Base-by-base conservation (phyloP, 768 basidiomycete genomes). In the Naganishia vishniacii region DNA sequence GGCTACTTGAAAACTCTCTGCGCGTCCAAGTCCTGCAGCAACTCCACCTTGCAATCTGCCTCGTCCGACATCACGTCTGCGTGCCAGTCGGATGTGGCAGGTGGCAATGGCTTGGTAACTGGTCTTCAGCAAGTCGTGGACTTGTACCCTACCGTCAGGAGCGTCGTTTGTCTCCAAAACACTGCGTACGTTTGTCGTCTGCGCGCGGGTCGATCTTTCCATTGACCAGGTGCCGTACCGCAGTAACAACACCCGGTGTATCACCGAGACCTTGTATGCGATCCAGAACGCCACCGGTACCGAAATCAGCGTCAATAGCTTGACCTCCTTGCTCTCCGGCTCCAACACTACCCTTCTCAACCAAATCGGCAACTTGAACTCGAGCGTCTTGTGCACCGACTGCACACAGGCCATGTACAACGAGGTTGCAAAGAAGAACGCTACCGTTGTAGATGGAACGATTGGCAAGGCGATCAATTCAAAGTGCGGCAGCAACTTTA, bases 391-490 rank as follows among this genome's bases (percentile, higher is more conserved):
- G 44, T 79, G 78, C 67, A 75, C 77, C 12, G 70, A 70, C 47
- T 79, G 78, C 70, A 70, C 70, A 23, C 65, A 70, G 45, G 73
- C 62, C 25, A 71, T 77, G 67, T 77, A 75, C 70, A 58, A 69
- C 34, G 71, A 67, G 23, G 40, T 68, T 7, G 32, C 68, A 42
- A 71, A 69, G 61, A 67, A 47, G 34, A 73, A 74, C 47, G 53
- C 71, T 2, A 63, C 70, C 1, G 64, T 73, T 42, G 67, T 68
- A 9, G 56, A 28, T 47, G 48, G 67, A 18, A 62, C 73, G 9
- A 37, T 72, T 23, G 75, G 68, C 7, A 44, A 67, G 45, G 63
- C 71, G 26, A 48, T 77, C 59, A 68, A 51, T 18, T 53, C 65
- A 18, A 64, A 70, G 44, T 77, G 75, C 65, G 73, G 73, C 20